Evolutionary conservation across 2,329 filamentous ascomycete genomes (phyloP).

Genomic region (Aspergillus fructus): DNA sequence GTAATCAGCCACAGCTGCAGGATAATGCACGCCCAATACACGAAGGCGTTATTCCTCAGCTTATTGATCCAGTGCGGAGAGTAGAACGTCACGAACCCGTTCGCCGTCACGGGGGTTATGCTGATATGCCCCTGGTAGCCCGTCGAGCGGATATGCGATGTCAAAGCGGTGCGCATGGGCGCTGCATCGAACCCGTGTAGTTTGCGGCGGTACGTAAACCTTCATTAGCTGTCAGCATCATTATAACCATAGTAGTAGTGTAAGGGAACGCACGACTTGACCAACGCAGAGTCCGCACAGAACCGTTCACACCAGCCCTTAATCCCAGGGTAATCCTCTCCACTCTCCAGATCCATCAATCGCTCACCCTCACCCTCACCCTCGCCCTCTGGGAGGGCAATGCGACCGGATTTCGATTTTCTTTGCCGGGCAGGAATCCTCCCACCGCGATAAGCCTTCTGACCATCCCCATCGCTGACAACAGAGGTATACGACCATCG

Average conservation of each 20-base stretch:
- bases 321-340: constrained; percentile 15
- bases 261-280: constrained; percentile 35
- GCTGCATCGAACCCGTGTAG: constrained; percentile 30
- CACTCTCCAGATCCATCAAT: constrained; percentile 13
- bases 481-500: constrained; percentile 20
- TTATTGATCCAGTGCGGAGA: constrained; percentile 41
- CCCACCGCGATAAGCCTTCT: constrained; percentile 27
- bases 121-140: constrained; percentile 38
- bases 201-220: constrained; percentile 32
- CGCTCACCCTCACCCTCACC: constrained; percentile 7
- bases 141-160: constrained; percentile 37
- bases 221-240: constrained; percentile 2
- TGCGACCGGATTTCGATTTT: not conserved
- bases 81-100: constrained; percentile 35
- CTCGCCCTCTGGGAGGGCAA: not conserved
- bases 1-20: constrained; percentile 42
- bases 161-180: constrained; percentile 28
- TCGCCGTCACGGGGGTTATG: constrained; percentile 23
- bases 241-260: too few relatives aligned
- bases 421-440: constrained; percentile 9
- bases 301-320: constrained; percentile 38
- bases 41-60: constrained; percentile 31
- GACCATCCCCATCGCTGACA: constrained; percentile 23
- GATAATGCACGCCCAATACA: constrained; percentile 37
- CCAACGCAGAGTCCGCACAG: constrained; percentile 32